Evolutionary conservation across 305 asterid genomes (phyloP).

Genomic region (Rubia occidens): DNA sequence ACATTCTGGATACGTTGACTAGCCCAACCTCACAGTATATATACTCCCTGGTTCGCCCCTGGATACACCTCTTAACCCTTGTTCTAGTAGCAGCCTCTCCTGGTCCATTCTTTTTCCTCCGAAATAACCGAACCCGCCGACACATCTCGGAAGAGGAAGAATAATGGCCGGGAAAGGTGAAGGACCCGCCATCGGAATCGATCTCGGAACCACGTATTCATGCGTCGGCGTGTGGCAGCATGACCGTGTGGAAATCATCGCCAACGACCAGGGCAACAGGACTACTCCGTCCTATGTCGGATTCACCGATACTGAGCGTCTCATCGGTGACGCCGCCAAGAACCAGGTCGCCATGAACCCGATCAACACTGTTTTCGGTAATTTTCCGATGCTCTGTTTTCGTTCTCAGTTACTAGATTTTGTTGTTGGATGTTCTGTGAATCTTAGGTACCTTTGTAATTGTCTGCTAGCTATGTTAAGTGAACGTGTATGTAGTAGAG

Average conservation of each 20-base stretch:
- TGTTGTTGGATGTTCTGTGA: background rate
- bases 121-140: slow-evolving; percentile 8
- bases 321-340: slow-evolving; percentile 86
- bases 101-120: slow-evolving; percentile 4
- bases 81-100: background rate
- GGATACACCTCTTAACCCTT: slow-evolving; percentile 26
- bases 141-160: slow-evolving; percentile 17
- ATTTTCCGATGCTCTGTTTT: slow-evolving; percentile 12
- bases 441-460: background rate
- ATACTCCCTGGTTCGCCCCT: fast-evolving
- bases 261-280: slow-evolving; percentile 80
- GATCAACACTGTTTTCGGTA: slow-evolving; percentile 87
- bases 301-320: slow-evolving; percentile 70
- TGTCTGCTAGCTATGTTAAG: background rate
- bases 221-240: slow-evolving; percentile 90
- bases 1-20: slow-evolving; percentile 42
- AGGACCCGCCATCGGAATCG: slow-evolving; percentile 80
- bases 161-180: slow-evolving; percentile 71
- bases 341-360: slow-evolving; percentile 96
- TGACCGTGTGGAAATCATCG: slow-evolving; percentile 78
- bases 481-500: no score
- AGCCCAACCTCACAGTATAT: slow-evolving; percentile 15
- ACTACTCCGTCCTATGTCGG: slow-evolving; percentile 80
- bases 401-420: background rate
- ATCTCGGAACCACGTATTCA: slow-evolving; percentile 73